These are phyloP conservation scores for Platismatia glauca DNA, from an alignment of 495 filamentous ascomycete genomes.

Conservation along the genomic window DNA sequence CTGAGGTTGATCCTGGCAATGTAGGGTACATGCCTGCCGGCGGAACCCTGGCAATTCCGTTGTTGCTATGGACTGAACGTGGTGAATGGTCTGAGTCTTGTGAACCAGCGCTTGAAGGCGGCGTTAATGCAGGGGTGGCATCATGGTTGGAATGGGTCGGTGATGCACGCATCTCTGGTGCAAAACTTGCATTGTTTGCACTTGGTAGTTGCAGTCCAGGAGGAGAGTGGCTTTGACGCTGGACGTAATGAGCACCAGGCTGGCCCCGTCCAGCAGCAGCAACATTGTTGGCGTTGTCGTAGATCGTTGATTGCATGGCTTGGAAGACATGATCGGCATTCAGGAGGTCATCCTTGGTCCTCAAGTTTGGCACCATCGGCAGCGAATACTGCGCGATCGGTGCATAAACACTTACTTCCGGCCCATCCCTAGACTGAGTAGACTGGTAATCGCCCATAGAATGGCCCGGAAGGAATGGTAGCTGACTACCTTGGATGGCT, in stretches of 20 bases:
- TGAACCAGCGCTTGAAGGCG: slow-evolving; percentile 76
- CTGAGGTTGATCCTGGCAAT: slow-evolving; percentile 61
- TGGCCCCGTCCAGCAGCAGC: slow-evolving; percentile 67
- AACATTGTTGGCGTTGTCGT: slow-evolving; percentile 75
- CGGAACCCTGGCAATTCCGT: slow-evolving; percentile 54
- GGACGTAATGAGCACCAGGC: slow-evolving; percentile 56
- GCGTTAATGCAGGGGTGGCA: slow-evolving; percentile 79
- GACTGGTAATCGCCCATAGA: slow-evolving; percentile 56
- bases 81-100: slow-evolving; percentile 85
- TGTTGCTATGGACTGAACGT: slow-evolving; percentile 46
- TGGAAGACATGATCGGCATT: slow-evolving; percentile 89
- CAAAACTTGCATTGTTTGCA: slow-evolving; percentile 48
- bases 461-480: slow-evolving; percentile 55
- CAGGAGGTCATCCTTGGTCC: slow-evolving; percentile 85
- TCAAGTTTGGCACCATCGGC: slow-evolving; percentile 73
- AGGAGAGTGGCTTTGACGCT: slow-evolving; percentile 67
- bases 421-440: slow-evolving; percentile 43
- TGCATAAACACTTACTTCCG: slow-evolving; percentile 32
- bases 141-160: slow-evolving; percentile 44
- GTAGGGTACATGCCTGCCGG: slow-evolving; percentile 69
- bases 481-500: slow-evolving; percentile 58
- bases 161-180: slow-evolving; percentile 48
- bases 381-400: slow-evolving; percentile 49
- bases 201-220: slow-evolving; percentile 43
- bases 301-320: slow-evolving; percentile 89